phyloP scores from a whole-genome alignment of 2,329 filamentous ascomycete genomes.

The Helicocarpus griseus region DNA sequence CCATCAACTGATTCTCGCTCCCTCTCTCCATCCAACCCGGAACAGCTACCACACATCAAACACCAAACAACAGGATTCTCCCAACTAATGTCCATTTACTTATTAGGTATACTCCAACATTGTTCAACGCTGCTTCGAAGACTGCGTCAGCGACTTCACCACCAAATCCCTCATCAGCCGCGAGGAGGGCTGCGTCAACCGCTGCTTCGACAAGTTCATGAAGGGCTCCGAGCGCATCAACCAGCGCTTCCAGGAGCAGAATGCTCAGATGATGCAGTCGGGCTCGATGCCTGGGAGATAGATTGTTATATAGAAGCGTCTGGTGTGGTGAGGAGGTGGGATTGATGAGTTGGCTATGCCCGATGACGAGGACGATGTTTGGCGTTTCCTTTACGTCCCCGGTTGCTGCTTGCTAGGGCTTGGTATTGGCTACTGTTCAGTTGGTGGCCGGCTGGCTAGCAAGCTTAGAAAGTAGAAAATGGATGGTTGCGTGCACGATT shows the following conservation, averaged over 20 bases:
- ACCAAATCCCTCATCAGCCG: conserved; percentile 84
- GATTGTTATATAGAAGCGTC: background rate
- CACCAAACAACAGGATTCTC: conserved; percentile 8
- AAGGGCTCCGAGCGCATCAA: conserved; percentile 83
- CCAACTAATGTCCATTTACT: background rate
- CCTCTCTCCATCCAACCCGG: background rate
- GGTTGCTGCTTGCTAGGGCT: background rate
- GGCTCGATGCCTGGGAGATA: conserved; percentile 43
- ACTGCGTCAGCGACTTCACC: conserved; percentile 97
- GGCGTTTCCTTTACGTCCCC: background rate
- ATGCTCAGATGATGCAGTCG: conserved; percentile 56
- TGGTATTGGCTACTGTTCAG: background rate
- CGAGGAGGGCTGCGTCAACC: conserved; percentile 85
- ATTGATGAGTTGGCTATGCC: background rate
- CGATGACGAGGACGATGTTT: background rate
- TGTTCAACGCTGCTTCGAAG: conserved; percentile 69
- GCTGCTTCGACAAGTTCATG: conserved; percentile 94
- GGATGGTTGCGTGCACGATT: background rate
- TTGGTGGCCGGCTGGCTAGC: background rate
- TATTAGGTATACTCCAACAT: conserved; percentile 55
- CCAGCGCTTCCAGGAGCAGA: conserved; percentile 76
- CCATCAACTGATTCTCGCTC: conserved; percentile 6
- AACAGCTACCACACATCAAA: conserved; percentile 5
- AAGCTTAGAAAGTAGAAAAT: background rate
- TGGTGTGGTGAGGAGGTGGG: background rate